A percentile compares a stretch with the other conserved stretches of the same genome.
Evolutionary conservation across 495 filamentous ascomycete genomes (phyloP).

Genomic region (Aspergillus panamensis): DNA sequence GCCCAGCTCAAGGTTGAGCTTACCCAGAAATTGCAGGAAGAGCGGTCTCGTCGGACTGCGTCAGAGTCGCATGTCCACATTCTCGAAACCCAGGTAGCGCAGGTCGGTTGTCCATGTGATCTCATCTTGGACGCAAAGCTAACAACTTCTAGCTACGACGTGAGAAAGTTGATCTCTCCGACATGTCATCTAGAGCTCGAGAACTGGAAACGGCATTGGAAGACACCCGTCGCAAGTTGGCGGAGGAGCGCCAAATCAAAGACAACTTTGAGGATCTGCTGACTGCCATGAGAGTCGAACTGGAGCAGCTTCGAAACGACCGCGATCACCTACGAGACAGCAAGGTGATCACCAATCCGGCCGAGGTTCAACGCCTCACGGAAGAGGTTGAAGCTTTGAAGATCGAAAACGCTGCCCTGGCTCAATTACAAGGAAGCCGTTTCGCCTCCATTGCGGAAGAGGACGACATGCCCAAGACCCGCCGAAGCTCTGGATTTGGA

Average conservation of each 20-base stretch:
- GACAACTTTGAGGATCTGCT: constrained; percentile 92
- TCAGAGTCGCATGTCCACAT: constrained; percentile 79
- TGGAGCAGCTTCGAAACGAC: constrained; percentile 80
- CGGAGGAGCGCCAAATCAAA: constrained; percentile 82
- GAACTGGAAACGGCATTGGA: constrained; percentile 80
- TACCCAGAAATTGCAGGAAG: constrained; percentile 77
- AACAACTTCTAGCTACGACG: constrained; percentile 39
- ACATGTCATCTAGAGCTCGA: constrained; percentile 44
- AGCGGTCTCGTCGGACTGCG: constrained; percentile 66
- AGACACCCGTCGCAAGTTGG: constrained; percentile 72
- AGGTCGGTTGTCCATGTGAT: constrained; percentile 31
- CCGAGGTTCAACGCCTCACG: constrained; percentile 67
- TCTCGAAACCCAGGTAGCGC: constrained; percentile 70
- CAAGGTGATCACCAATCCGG: constrained; percentile 66
- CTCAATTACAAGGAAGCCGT: constrained; percentile 47
- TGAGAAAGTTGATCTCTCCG: constrained; percentile 42
- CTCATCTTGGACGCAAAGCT: not conserved
- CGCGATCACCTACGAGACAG: constrained; percentile 88
- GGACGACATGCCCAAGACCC: constrained; percentile 29
- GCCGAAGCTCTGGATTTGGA: constrained; percentile 38
- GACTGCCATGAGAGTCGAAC: constrained; percentile 74
- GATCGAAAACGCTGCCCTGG: constrained; percentile 51
- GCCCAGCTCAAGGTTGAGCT: constrained; percentile 82
- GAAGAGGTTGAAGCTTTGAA: constrained; percentile 63
- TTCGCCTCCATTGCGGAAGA: constrained; percentile 67